Evolutionary conservation across 495 filamentous ascomycete genomes (phyloP).

Genomic region (Aspergillus ostianus): DNA sequence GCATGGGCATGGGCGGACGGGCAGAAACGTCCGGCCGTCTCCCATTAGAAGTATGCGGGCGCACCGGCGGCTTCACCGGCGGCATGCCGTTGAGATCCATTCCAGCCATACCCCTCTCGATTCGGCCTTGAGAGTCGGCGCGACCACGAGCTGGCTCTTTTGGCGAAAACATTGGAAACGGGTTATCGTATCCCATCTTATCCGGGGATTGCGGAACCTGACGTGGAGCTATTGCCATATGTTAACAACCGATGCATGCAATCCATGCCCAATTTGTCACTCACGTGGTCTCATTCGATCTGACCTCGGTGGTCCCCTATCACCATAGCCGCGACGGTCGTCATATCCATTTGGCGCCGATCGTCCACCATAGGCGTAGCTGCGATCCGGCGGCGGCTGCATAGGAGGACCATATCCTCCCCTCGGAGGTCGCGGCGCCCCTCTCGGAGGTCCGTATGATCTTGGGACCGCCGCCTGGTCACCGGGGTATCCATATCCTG

Average conservation of each 20-base stretch:
- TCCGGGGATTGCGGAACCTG: conserved; percentile 43
- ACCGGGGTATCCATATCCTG: conserved; percentile 50
- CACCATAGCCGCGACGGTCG: conserved; percentile 25
- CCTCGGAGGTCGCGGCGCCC: conserved; percentile 33
- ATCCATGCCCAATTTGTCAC: conserved; percentile 12
- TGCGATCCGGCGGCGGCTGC: conserved; percentile 51
- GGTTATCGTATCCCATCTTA: conserved; percentile 58
- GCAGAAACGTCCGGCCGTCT: conserved; percentile 32
- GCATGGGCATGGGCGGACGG: conserved; percentile 20
- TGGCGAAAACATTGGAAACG: conserved; percentile 64
- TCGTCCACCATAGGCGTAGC: conserved; percentile 46
- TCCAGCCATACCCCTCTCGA: conserved; percentile 54
- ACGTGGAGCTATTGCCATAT: conserved; percentile 20
- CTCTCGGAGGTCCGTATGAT: conserved; percentile 42
- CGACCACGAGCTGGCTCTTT: conserved; percentile 19
- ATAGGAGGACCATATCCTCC: conserved; percentile 27
- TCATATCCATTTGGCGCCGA: conserved; percentile 31
- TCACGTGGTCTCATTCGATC: conserved; percentile 36
- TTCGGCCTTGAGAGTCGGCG: conserved; percentile 21
- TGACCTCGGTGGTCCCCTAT: conserved; percentile 24
- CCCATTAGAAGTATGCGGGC: conserved; percentile 40
- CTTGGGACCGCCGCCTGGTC: conserved; percentile 46
- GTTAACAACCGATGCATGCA: conserved; percentile 6
- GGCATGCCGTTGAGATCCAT: conserved; percentile 53
- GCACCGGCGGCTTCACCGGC: conserved; percentile 22